Conservation (phyloP, 2,329 filamentous ascomycete species). For the Colletotrichum cuscutae region DNA sequence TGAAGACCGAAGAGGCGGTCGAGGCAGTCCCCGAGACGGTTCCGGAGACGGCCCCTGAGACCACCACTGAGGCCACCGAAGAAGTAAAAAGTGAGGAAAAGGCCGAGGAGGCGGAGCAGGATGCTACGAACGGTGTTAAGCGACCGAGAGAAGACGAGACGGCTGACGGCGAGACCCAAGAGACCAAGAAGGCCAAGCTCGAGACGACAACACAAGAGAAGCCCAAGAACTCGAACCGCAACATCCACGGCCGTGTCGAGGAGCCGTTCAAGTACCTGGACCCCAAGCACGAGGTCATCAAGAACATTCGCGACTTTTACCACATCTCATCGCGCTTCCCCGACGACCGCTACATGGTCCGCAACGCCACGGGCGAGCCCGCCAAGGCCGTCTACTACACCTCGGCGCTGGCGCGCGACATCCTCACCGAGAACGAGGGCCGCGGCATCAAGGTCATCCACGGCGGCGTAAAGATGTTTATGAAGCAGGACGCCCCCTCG, state of each 20-base stretch:
- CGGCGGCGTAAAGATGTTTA: conserved; percentile 98
- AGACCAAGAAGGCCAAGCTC: conserved; percentile 54
- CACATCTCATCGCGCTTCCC: conserved; percentile 86
- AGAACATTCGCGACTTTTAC: conserved; percentile 86
- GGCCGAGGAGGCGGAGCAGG: conserved; percentile 32
- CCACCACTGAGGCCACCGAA: not conserved
- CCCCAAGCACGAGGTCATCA: conserved; percentile 78
- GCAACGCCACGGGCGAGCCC: conserved; percentile 88
- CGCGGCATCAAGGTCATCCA: conserved; percentile 95
- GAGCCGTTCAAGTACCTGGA: conserved; percentile 95
- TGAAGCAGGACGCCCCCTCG: conserved; percentile 93
- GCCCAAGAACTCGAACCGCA: conserved; percentile 50
- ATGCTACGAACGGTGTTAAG: conserved; percentile 43
- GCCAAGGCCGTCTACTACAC: conserved; percentile 98
- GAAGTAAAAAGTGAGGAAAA: conserved; percentile 16
- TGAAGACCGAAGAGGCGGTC: conserved; percentile 31
- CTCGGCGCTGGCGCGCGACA: conserved; percentile 83
- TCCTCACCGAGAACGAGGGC: conserved; percentile 88
- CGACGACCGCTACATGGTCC: conserved; percentile 91
- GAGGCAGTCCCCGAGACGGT: not conserved
- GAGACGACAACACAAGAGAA: conserved; percentile 43
- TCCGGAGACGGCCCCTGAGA: not conserved
- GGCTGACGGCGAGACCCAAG: conserved; percentile 44
- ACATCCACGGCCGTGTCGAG: conserved; percentile 70
- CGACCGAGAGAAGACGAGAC: conserved; percentile 45